Evolutionary conservation across 441 rosid genomes (phyloP).

Genomic region (Aleurites moluccanus): DNA sequence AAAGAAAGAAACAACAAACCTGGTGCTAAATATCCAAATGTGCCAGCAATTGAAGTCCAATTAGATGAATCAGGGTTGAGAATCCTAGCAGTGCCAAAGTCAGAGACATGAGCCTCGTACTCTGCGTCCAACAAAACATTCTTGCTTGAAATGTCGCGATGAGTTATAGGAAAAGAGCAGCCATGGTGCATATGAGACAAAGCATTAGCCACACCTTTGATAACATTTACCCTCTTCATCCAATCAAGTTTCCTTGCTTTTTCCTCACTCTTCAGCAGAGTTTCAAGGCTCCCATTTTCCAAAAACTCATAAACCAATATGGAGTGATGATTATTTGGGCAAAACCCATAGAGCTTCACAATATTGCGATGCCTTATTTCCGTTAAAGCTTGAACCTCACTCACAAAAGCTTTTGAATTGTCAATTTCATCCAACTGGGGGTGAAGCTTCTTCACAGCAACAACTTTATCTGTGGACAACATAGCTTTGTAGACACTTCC

Average conservation of each 20-base stretch:
- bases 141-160: constrained; percentile 23
- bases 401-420: neutral
- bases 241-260: constrained; percentile 19
- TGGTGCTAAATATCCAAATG: constrained; percentile 25
- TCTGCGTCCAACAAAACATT: constrained; percentile 17
- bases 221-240: constrained; percentile 9
- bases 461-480: neutral
- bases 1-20: neutral
- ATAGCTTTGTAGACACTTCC: constrained; percentile 21
- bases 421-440: neutral
- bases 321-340: neutral
- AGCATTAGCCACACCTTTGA: constrained; percentile 21
- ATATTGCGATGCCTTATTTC: constrained; percentile 22
- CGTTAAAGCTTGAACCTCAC: constrained; percentile 6
- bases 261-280: constrained; percentile 7
- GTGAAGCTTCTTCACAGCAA: constrained; percentile 27
- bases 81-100: constrained; percentile 21
- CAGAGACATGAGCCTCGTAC: constrained; percentile 18
- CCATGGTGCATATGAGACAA: constrained; percentile 26
- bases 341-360: constrained; percentile 27
- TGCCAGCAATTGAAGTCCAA: constrained; percentile 13
- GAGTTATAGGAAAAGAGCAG: no score
- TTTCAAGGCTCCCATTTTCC: constrained; percentile 21
- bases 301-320: constrained; percentile 20
- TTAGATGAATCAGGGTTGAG: constrained; percentile 1